These are phyloP conservation scores for Medicago arabica DNA, from an alignment of 306 rosid genomes.

Conservation along the genomic window DNA sequence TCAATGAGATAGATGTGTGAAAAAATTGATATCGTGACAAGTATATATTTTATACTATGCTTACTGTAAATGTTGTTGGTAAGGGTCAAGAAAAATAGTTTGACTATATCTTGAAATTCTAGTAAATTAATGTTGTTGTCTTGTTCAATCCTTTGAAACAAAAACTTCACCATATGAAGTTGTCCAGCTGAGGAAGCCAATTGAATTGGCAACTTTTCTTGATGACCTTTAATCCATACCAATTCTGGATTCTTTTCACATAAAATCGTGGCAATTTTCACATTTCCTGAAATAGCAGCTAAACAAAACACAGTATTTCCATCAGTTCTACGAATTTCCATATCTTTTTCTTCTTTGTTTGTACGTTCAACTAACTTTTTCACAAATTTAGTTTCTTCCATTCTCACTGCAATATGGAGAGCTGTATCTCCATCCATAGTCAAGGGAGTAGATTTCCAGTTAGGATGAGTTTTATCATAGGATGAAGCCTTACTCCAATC, in stretches of 20 bases:
- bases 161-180: background rate
- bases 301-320: constrained; percentile 30
- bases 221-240: no score
- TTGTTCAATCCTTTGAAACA: background rate
- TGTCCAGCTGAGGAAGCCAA: constrained; percentile 36
- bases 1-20: no score
- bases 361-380: background rate
- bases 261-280: constrained; percentile 6
- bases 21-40: no score
- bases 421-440: no score
- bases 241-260: background rate
- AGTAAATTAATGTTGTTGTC: background rate
- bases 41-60: background rate
- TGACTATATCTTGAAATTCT: constrained; percentile 2
- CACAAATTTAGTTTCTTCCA: background rate
- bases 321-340: constrained; percentile 15
- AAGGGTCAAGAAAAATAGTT: constrained; percentile 19
- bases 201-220: constrained; percentile 26
- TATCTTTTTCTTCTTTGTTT: background rate
- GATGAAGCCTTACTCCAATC: no score
- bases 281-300: constrained; percentile 24
- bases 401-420: constrained; percentile 30
- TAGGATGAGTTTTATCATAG: no score
- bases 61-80: constrained; percentile 21
- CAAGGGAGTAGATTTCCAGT: no score